Evolutionary conservation across 257 asterid genomes (phyloP).

Genomic region (Anisodus acutangulus): DNA sequence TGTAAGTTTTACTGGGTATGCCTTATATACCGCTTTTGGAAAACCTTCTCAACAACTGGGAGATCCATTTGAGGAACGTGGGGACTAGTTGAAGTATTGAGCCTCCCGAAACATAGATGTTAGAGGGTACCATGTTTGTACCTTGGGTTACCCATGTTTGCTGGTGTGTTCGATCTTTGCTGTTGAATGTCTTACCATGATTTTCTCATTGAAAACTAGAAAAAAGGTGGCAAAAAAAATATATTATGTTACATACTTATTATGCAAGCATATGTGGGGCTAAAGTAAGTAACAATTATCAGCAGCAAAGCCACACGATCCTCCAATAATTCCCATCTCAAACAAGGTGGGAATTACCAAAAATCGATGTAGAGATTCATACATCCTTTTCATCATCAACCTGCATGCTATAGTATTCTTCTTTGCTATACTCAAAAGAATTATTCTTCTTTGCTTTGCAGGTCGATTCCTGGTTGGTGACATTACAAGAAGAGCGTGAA

Average conservation of each 20-base stretch:
- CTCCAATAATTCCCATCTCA: not conserved
- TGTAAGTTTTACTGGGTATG: too few species aligned
- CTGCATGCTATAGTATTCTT: not conserved
- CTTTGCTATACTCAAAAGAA: not conserved
- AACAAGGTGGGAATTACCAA: not conserved
- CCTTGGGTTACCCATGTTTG: not conserved
- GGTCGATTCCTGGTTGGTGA: slow-evolving; percentile 82
- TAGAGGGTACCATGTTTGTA: not conserved
- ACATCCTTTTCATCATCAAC: not conserved
- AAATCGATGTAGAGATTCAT: not conserved
- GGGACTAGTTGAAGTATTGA: too few species aligned
- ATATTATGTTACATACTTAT: not conserved
- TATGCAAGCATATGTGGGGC: not conserved
- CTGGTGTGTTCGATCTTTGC: not conserved
- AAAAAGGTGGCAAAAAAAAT: not conserved
- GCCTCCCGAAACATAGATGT: not conserved
- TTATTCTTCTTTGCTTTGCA: slow-evolving; percentile 32
- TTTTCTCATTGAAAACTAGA: not conserved
- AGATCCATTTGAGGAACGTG: too few species aligned
- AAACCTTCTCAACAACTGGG: too few species aligned
- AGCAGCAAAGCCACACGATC: not conserved
- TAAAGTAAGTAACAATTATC: not conserved
- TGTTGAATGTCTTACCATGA: not conserved
- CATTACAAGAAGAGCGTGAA: slow-evolving; percentile 56
- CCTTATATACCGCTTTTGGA: too few species aligned